A percentile compares a stretch with the other conserved stretches of the same genome.
These are phyloP conservation scores for Candida glucosophila DNA, from an alignment of 1,139 yeast species.

Conservation along the genomic window DNA sequence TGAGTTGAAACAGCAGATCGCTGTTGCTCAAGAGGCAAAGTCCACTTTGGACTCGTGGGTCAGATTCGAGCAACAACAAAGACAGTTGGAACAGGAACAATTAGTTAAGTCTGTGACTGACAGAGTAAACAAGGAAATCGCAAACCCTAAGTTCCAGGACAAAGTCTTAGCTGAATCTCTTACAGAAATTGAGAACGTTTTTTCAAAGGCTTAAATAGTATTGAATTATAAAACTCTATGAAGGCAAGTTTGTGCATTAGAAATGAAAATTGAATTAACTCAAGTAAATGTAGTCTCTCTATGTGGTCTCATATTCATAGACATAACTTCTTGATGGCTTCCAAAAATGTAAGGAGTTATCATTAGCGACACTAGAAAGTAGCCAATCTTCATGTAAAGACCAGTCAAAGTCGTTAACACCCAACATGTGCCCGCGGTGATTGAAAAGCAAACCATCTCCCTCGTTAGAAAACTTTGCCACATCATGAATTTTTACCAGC, in stretches of 20 bases:
- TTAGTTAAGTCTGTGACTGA: constrained; percentile 79
- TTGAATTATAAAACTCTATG: constrained; percentile 2
- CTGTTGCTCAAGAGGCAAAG: constrained; percentile 84
- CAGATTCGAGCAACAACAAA: constrained; percentile 93
- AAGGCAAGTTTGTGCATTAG: not conserved
- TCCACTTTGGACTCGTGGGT: constrained; percentile 98
- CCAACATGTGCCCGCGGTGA: constrained; percentile 88
- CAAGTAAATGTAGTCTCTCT: constrained; percentile 1
- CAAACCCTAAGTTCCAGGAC: constrained; percentile 90
- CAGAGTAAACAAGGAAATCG: constrained; percentile 80
- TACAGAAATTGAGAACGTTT: constrained; percentile 83
- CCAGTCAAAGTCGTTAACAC: constrained; percentile 89
- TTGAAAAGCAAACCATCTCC: constrained; percentile 55
- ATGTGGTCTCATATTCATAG: constrained; percentile 6
- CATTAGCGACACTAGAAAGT: constrained; percentile 78
- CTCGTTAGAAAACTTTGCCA: constrained; percentile 29
- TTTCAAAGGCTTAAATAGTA: constrained; percentile 34
- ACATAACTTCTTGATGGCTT: constrained; percentile 37
- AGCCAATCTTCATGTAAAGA: constrained; percentile 72
- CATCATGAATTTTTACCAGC: constrained; percentile 64
- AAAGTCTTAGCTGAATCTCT: constrained; percentile 85
- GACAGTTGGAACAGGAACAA: constrained; percentile 94
- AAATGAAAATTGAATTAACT: no score
- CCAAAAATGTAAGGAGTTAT: constrained; percentile 86
- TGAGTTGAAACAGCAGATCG: constrained; percentile 85